phyloP scores from a whole-genome alignment of 805 yeast genomes.

The Cyberlindnera misumaiensis region DNA sequence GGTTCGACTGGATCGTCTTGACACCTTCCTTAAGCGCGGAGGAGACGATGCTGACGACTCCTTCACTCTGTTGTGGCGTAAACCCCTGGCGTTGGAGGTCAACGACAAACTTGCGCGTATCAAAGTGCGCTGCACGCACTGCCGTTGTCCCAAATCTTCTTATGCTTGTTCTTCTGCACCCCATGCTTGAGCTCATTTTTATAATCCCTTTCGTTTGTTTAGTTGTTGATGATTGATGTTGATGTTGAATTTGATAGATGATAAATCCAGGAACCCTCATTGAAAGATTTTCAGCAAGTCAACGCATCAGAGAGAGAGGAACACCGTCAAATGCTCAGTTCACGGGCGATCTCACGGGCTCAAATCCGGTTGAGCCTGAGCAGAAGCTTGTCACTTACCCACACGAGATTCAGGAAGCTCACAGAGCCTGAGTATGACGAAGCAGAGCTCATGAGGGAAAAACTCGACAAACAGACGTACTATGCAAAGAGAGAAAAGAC shows the following conservation, averaged over 20 bases:
- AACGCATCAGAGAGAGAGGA: too few species aligned
- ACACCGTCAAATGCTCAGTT: too few species aligned
- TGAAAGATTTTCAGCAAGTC: background rate
- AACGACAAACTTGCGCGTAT: constrained; percentile 21
- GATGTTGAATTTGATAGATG: too few species aligned
- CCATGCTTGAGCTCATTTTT: too few species aligned
- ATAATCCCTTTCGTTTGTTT: too few species aligned
- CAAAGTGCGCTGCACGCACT: constrained; percentile 14
- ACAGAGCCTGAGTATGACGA: constrained; percentile 29
- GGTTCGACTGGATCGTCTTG: constrained; percentile 60
- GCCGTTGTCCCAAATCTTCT: too few species aligned
- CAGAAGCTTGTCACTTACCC: background rate
- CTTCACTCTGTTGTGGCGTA: constrained; percentile 66
- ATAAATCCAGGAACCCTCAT: too few species aligned
- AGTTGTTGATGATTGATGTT: background rate
- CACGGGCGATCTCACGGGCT: too few species aligned
- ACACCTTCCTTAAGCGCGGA: constrained; percentile 78
- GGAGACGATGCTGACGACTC: constrained; percentile 67
- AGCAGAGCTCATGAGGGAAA: constrained; percentile 25
- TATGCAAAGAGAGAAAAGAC: constrained; percentile 21
- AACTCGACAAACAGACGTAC: constrained; percentile 22
- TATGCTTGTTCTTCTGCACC: too few species aligned
- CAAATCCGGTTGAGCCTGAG: background rate
- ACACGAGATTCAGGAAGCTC: constrained; percentile 1
- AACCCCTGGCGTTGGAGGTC: constrained; percentile 55